Evolutionary conservation across 2,329 filamentous ascomycete species (phyloP), one percentile per base, ranked within the genome.

Genomic region (Aspergillus candidus): DNA sequence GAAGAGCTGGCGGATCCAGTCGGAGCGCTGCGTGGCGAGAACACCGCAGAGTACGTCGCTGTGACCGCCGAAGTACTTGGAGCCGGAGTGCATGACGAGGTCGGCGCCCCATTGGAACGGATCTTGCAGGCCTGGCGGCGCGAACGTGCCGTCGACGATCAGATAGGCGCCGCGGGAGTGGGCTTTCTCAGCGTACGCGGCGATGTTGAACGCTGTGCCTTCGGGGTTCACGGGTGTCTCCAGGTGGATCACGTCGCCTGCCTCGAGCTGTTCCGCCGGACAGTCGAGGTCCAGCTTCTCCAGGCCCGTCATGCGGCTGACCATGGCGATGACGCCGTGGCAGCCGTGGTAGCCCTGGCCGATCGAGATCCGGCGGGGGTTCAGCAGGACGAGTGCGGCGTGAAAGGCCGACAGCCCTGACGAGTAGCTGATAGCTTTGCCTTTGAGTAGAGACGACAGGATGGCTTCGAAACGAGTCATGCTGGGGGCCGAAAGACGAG

Each of bases 11-110:
- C 63, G 61, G n/a, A 80, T 65, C 84, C 84, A 86, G 4, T 72
- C 72, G 40, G 74, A 56, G 37, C 70, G 70, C 17, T 77, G 72
- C 5, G 89, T 78, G 0, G 81, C 79, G 22, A 98, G 70, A 13
- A 94, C 84, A 15, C 93, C 93, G 61, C 87, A 94, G 5, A 97
- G 79, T 76, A 97, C 77, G 68, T 98, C 93, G 53, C 84, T 91
- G 70, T 98, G 93, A 0, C 93, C 93, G 14, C 93, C 93, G 54
- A 98, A 80, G 68, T 97, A 98, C 74, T 97, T 98, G 13, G 90
- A 95, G 3, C 89, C 93, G 40, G 79, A 85, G 69, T 98, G 93
- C 87, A 97, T 86, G 30, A 95, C 79, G 1, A 90, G 68, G 67
- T 97, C 91, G 22, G 85, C 88, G 37, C 88, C 91, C 63, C 78